Evolutionary conservation across 2,329 filamentous ascomycete species (phyloP).

Genomic region (Xylaria hypoxylon): DNA sequence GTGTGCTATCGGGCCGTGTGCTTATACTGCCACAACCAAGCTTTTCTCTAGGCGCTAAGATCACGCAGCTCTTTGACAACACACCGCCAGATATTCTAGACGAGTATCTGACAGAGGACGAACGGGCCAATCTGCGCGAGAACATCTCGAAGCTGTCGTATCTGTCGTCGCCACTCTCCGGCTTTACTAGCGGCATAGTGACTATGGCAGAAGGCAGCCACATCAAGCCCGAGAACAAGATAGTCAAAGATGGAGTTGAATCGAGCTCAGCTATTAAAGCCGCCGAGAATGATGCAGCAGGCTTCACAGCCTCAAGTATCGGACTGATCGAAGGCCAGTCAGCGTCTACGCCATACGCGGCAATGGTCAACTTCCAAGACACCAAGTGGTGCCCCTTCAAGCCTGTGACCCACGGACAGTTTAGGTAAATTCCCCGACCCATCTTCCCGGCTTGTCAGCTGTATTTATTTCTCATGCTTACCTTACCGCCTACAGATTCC

Average conservation of each 20-base stretch:
- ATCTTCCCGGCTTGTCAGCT: neutral
- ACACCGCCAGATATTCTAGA: slow-evolving; percentile 44
- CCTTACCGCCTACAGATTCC: slow-evolving; percentile 14
- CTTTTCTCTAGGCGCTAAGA: slow-evolving; percentile 50
- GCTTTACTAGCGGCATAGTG: slow-evolving; percentile 49
- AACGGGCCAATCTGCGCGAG: slow-evolving; percentile 34
- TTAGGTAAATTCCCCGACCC: slow-evolving; percentile 51
- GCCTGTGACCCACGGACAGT: slow-evolving; percentile 61
- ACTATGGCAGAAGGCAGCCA: slow-evolving; percentile 54
- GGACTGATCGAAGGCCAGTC: slow-evolving; percentile 47
- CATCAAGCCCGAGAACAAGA: slow-evolving; percentile 52
- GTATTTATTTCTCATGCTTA: neutral
- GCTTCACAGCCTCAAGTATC: slow-evolving; percentile 31
- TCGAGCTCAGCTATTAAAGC: slow-evolving; percentile 33
- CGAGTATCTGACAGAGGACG: slow-evolving; percentile 26
- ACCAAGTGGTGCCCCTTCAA: slow-evolving; percentile 54
- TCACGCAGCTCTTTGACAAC: slow-evolving; percentile 51
- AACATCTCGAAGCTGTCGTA: slow-evolving; percentile 43
- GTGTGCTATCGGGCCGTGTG: slow-evolving; percentile 12
- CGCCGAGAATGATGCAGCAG: slow-evolving; percentile 36
- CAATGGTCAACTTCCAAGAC: slow-evolving; percentile 43
- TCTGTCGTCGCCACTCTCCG: slow-evolving; percentile 45
- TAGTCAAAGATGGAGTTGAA: slow-evolving; percentile 32
- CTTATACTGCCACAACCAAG: slow-evolving; percentile 55
- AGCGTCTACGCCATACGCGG: slow-evolving; percentile 54